phyloP scores from a whole-genome alignment of 805 yeast genomes.

The Lachancea fermentati region DNA sequence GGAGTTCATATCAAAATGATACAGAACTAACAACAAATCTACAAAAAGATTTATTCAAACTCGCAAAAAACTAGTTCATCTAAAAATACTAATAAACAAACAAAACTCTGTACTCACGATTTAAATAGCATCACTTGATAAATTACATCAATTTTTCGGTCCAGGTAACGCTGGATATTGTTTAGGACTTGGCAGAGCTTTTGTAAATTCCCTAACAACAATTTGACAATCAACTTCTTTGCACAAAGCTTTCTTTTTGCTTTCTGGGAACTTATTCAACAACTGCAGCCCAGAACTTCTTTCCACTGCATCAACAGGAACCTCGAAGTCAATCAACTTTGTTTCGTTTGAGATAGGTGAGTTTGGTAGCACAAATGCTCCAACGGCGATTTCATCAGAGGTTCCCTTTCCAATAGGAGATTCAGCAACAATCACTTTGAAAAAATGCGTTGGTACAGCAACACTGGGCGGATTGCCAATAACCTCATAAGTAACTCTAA shows the following conservation, averaged over 20 bases:
- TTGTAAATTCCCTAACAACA: constrained; percentile 72
- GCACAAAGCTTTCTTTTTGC: constrained; percentile 61
- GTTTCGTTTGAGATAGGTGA: constrained; percentile 65
- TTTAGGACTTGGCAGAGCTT: constrained; percentile 17
- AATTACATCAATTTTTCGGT: not conserved
- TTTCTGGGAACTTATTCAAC: constrained; percentile 58
- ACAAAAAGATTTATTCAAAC: not conserved
- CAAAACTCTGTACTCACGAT: not conserved
- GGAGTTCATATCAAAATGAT: constrained; percentile 2
- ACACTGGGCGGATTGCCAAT: constrained; percentile 94
- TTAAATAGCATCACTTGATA: not conserved
- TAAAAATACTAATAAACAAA: too few relatives aligned
- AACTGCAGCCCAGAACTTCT: constrained; percentile 81
- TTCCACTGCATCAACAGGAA: constrained; percentile 87
- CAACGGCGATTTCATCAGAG: constrained; percentile 53
- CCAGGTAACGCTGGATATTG: constrained; percentile 6
- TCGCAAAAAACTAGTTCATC: too few relatives aligned
- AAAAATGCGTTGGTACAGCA: constrained; percentile 97
- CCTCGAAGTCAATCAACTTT: constrained; percentile 71
- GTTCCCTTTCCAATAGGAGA: constrained; percentile 36
- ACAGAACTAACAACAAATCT: constrained; percentile 7
- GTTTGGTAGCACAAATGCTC: constrained; percentile 92
- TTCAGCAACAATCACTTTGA: constrained; percentile 86
- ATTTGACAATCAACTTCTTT: constrained; percentile 74
- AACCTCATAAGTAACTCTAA: constrained; percentile 78